Conservation (phyloP, 345 rosid species). For the Brassica rapa region DNA sequence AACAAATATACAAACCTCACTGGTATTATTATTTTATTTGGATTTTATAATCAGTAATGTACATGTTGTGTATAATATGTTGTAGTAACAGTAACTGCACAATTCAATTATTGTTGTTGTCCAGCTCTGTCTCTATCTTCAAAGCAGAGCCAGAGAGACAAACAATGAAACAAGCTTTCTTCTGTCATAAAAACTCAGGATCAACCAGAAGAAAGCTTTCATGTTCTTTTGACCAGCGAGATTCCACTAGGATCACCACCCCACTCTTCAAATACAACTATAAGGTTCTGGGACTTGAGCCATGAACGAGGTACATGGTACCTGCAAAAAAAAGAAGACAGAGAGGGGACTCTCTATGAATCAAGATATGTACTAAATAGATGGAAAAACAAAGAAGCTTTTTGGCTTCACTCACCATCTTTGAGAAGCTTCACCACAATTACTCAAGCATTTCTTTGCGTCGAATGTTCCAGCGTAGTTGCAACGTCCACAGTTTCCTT, state of each 20-base stretch:
- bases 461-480: slow-evolving; percentile 62
- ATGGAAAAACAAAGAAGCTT: neutral
- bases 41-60: neutral
- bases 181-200: slow-evolving; percentile 27
- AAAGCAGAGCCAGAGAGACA: slow-evolving; percentile 27
- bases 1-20: neutral
- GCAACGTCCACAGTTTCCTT: slow-evolving; percentile 69
- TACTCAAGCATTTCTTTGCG: slow-evolving; percentile 56
- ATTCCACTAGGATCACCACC: slow-evolving; percentile 86
- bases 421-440: slow-evolving; percentile 83
- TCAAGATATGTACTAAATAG: slow-evolving; percentile 13
- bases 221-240: slow-evolving; percentile 64
- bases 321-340: slow-evolving; percentile 47
- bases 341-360: neutral
- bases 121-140: slow-evolving; percentile 33
- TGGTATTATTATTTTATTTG: neutral
- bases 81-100: slow-evolving; percentile 30
- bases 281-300: slow-evolving; percentile 64
- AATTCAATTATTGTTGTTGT: neutral
- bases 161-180: slow-evolving; percentile 27
- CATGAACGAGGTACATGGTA: slow-evolving; percentile 92
- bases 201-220: slow-evolving; percentile 27
- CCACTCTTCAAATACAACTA: slow-evolving; percentile 84
- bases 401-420: slow-evolving; percentile 54
- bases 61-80: slow-evolving; percentile 24